Evolutionary conservation across 2,329 filamentous ascomycete species (phyloP).

Genomic region (Neonectria sp.): DNA sequence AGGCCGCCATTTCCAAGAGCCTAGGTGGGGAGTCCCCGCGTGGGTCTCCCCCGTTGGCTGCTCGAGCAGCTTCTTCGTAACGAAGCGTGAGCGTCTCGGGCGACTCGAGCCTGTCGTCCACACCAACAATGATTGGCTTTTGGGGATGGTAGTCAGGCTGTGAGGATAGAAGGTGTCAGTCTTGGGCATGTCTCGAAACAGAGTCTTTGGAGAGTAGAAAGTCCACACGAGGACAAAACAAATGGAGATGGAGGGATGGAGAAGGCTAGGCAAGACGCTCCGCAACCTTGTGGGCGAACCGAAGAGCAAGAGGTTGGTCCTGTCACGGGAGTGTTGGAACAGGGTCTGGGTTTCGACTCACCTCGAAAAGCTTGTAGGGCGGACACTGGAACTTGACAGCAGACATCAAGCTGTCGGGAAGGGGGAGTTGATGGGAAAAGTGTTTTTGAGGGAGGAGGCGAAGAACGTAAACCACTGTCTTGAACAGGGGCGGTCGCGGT

Average conservation of each 20-base stretch:
- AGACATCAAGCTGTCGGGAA: slow-evolving; percentile 70
- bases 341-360: slow-evolving; percentile 62
- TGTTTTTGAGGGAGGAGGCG: slow-evolving; percentile 47
- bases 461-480: slow-evolving; percentile 58
- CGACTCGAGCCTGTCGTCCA: slow-evolving; percentile 70
- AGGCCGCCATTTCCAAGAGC: slow-evolving; percentile 61
- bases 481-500: slow-evolving; percentile 52
- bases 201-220: slow-evolving; percentile 24
- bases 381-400: slow-evolving; percentile 69
- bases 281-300: slow-evolving; percentile 32
- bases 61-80: slow-evolving; percentile 70
- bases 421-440: slow-evolving; percentile 54
- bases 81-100: slow-evolving; percentile 70
- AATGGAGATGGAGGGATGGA: slow-evolving; percentile 22
- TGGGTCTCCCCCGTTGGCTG: slow-evolving; percentile 68
- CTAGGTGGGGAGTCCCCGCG: slow-evolving; percentile 69
- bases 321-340: slow-evolving; percentile 49
- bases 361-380: slow-evolving; percentile 72
- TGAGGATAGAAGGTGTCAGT: slow-evolving; percentile 45
- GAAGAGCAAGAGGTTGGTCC: slow-evolving; percentile 36
- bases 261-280: slow-evolving; percentile 33
- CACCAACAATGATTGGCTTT: slow-evolving; percentile 68
- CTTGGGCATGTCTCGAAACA: slow-evolving; percentile 40
- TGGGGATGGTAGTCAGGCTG: slow-evolving; percentile 69
- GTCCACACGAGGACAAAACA: slow-evolving; percentile 20